phyloP scores from a whole-genome alignment of 768 basidiomycete genomes.

The Russula virescens region DNA sequence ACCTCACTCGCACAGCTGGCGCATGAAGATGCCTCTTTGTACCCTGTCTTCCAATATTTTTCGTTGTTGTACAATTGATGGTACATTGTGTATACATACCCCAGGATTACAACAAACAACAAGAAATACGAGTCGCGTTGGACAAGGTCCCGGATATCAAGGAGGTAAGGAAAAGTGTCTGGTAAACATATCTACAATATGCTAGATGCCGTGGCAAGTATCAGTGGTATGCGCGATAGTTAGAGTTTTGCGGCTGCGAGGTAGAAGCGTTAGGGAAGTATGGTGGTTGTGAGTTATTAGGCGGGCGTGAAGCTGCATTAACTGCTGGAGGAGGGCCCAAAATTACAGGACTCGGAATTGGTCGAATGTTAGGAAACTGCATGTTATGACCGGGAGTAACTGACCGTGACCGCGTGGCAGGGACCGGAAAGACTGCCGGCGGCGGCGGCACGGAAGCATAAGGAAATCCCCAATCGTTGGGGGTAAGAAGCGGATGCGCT shows the following conservation, averaged over 20 bases:
- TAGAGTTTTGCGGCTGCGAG: constrained; percentile 2
- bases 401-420: not conserved
- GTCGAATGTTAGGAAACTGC: too few relatives aligned
- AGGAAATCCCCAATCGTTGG: constrained; percentile 16
- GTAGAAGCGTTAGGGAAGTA: not conserved
- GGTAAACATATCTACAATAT: not conserved
- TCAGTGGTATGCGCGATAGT: not conserved
- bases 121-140: not conserved
- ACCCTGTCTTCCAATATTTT: not conserved
- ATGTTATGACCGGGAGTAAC: too few relatives aligned
- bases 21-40: not conserved
- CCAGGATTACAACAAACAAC: not conserved
- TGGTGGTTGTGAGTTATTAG: constrained; percentile 2
- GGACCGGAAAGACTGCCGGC: not conserved
- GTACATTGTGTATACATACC: constrained; percentile 7
- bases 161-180: not conserved
- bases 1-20: not conserved
- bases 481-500: not conserved
- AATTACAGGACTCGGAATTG: not conserved
- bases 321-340: constrained; percentile 1
- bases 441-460: constrained; percentile 6
- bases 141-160: too few relatives aligned
- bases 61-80: not conserved
- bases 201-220: not conserved
- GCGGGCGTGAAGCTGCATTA: constrained; percentile 9